phyloP scores from a whole-genome alignment of 257 asterid genomes.

The Solanum chmielewskii region DNA sequence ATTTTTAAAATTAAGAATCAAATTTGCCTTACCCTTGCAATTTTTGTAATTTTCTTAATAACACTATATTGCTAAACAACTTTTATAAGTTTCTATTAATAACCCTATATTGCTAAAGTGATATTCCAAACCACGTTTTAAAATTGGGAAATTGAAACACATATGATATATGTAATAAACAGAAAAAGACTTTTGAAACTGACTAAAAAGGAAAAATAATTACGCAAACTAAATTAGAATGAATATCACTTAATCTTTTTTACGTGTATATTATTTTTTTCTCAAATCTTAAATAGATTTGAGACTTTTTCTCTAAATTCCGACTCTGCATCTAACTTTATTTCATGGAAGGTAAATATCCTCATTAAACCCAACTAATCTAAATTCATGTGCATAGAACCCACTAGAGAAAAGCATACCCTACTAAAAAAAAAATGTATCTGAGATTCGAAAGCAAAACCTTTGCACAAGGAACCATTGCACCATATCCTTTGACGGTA shows the following conservation, averaged over 20 bases:
- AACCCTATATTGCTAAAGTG: neutral
- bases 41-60: neutral
- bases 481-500: neutral
- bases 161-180: neutral
- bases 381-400: neutral
- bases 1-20: neutral
- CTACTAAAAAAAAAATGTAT: too few relatives aligned
- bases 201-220: too few relatives aligned
- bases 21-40: neutral
- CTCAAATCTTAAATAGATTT: neutral
- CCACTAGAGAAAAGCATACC: neutral
- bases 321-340: neutral
- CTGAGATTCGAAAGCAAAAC: neutral
- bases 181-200: neutral
- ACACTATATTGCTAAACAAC: neutral
- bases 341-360: neutral
- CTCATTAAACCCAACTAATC: neutral
- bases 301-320: too few relatives aligned
- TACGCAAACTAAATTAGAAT: too few relatives aligned
- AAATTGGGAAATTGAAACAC: neutral
- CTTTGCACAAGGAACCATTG: neutral
- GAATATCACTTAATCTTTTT: neutral
- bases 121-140: neutral
- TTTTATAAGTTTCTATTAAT: too few relatives aligned
- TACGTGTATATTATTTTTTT: neutral